Conservation (phyloP, 768 basidiomycete genomes). For the Naganishia vaughanmartiniae region DNA sequence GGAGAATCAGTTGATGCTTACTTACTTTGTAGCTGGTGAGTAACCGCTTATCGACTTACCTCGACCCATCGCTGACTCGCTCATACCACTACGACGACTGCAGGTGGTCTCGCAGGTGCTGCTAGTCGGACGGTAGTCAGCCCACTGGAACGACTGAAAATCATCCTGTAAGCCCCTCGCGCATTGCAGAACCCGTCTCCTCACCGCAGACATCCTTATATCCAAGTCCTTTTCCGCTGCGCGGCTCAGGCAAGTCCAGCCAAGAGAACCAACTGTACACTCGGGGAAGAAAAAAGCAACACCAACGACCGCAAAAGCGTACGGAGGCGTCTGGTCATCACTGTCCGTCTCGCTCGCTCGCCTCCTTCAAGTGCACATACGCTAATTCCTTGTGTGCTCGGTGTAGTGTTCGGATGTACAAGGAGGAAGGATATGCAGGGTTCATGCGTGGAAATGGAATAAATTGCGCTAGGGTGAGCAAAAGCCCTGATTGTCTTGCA, state of each 20-base stretch:
- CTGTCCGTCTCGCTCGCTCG: slow-evolving; percentile 1
- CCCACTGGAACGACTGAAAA: slow-evolving; percentile 88
- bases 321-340: slow-evolving; percentile 30
- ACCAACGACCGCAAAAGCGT: slow-evolving; percentile 35
- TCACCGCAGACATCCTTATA: too few relatives aligned
- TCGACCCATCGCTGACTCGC: not conserved
- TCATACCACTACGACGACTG: not conserved
- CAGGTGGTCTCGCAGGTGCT: slow-evolving; percentile 54
- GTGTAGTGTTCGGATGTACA: slow-evolving; percentile 80
- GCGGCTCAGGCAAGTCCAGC: slow-evolving; percentile 80
- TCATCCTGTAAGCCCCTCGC: slow-evolving; percentile 75
- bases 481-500: too few relatives aligned
- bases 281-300: slow-evolving; percentile 19
- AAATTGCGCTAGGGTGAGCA: slow-evolving; percentile 47
- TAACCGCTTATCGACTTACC: not conserved
- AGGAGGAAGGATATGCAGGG: slow-evolving; percentile 86
- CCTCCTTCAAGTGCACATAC: too few relatives aligned
- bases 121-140: slow-evolving; percentile 87
- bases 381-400: too few relatives aligned
- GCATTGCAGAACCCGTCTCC: slow-evolving; percentile 17
- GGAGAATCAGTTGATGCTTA: slow-evolving; percentile 43
- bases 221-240: slow-evolving; percentile 7
- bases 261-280: slow-evolving; percentile 49
- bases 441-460: slow-evolving; percentile 93
- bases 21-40: slow-evolving; percentile 48